A percentile compares a stretch with the other conserved stretches of the same genome.
These are phyloP conservation scores for Beverwykella pulmonaria DNA, from an alignment of 495 filamentous ascomycete species.

Conservation along the genomic window DNA sequence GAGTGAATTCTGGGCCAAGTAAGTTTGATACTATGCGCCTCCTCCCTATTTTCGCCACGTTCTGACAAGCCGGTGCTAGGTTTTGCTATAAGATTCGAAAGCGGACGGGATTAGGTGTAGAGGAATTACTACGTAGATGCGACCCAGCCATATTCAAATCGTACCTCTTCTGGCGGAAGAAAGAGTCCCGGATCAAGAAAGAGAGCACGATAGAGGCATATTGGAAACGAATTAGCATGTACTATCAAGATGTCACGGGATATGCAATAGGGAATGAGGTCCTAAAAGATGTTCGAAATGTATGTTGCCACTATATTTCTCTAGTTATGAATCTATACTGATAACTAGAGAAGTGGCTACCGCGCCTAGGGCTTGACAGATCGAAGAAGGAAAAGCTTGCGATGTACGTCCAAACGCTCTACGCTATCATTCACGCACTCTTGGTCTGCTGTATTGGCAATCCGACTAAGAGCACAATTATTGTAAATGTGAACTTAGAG, in stretches of 20 bases:
- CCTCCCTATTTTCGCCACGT: too few relatives aligned
- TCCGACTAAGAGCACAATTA: conserved; percentile 5
- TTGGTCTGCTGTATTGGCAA: conserved; percentile 6
- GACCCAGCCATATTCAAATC: conserved; percentile 7
- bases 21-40: too few relatives aligned
- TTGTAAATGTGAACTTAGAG: conserved; percentile 22
- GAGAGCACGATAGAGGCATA: conserved; percentile 11
- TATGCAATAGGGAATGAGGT: conserved; percentile 13
- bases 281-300: conserved; percentile 17
- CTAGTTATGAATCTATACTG: neutral
- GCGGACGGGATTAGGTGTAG: neutral
- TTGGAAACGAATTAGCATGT: conserved; percentile 12
- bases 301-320: neutral
- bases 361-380: conserved; percentile 15
- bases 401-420: conserved; percentile 19
- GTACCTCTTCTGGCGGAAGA: conserved; percentile 16
- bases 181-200: conserved; percentile 17
- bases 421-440: conserved; percentile 18
- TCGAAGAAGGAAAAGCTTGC: conserved; percentile 19
- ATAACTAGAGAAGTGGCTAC: conserved; percentile 7
- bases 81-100: conserved; percentile 12
- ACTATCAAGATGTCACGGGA: conserved; percentile 13
- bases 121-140: conserved; percentile 1
- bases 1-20: conserved; percentile 16
- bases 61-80: too few relatives aligned